Evolutionary conservation across 768 basidiomycete genomes (phyloP), one percentile per base, ranked within the genome.

Genomic region (Amanita pallidorosea): DNA sequence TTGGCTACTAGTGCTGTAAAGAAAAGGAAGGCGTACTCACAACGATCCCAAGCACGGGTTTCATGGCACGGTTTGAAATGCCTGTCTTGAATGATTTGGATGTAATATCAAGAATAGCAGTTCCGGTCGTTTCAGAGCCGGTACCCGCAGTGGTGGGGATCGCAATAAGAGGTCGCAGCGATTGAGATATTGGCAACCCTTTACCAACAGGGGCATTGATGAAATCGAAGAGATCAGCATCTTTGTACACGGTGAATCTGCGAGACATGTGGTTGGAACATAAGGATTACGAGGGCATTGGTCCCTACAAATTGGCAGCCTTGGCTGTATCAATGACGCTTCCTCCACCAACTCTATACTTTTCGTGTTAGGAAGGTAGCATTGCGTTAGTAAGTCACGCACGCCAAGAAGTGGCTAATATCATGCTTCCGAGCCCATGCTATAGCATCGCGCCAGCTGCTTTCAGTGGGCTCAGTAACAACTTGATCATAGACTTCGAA

Each of bases 251-350:
- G 0, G 87, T 76, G 65, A 93, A 94, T 53, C 88, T 90, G 54
- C 18, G 35, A 50, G 46, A 36, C 37, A 29, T 62, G 37, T 55
- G 17, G 7, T 31, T 17, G 20, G 13, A 11, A 35, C 12, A 5
- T 43, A 37, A 18, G 15, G 18, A 22, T 44, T 33, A 17, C 3
- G 23, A 33, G 5, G 42, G 15, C 25, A 18, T 25, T 20, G 36
- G 31, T n/a, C 11, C 75, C 47, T 62, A 88, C 79, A 98, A 60
- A 67, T 97, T 98, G 29, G 95, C 93, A 6, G 92, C 81, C 64
- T 98, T 98, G 48, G 93, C 88, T 0, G 93, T 96, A 63, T 96
- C 94, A 61, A 96, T 96, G 22, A 91, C 88, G 59, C 88, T 91
- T 56, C 91, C 91, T n/a, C 91, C 91, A 54, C 91, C 90, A 27